Base-by-base conservation (phyloP, 441 rosid genomes). In the Bocquillonia castaneifolia region DNA sequence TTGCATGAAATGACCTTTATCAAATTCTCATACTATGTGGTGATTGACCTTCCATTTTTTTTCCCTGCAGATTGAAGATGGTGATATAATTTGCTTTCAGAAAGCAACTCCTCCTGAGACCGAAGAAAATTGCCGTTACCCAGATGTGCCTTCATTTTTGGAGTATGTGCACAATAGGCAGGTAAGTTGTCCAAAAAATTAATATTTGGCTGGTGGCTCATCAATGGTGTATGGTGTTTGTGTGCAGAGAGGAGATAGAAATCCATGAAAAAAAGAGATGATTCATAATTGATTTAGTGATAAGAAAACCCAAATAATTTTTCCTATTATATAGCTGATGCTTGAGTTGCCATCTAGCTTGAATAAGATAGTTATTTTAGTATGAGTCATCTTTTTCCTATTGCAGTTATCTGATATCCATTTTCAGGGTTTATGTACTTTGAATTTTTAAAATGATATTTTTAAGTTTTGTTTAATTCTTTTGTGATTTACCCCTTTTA, bases 81-180 rank as follows among this genome's bases (percentile, higher is more conserved):
- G 99, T 68, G 99, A 94, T 69, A 87, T 94, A 72, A 87, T 92
- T 69, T 92, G 99, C 84, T 94, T 84, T 81, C 99, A 94, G 82
- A 92, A 87, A 81, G 69, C 82, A 75, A 60, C 79, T 52, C 76
- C 84, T 71, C 56, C 61, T 57, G 82, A 80, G 75, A 74, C 72
- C 74, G 92, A 83, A 72, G 88, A 72, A 72, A 85, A 85, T 67
- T 81, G 73, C 67, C 83, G 74, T 39, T 86, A 88, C 76, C 96
- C 95, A n/a, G 83, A 86, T 59, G 90, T 94, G 65, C 92, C 97
- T 65, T 86, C 99, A 20, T 94, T 81, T 84, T 78, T 94, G 83
- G 98, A 87, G 76, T 94, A 86, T 75, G 96, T 92, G 71, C 94
- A 92, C 76, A 92, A 94, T 80, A 91, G 97, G 51, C 98, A 94